A percentile compares a stretch with the other conserved stretches of the same genome.
Evolutionary conservation across 345 rosid species (phyloP).

Genomic region (Lepidium africanum): DNA sequence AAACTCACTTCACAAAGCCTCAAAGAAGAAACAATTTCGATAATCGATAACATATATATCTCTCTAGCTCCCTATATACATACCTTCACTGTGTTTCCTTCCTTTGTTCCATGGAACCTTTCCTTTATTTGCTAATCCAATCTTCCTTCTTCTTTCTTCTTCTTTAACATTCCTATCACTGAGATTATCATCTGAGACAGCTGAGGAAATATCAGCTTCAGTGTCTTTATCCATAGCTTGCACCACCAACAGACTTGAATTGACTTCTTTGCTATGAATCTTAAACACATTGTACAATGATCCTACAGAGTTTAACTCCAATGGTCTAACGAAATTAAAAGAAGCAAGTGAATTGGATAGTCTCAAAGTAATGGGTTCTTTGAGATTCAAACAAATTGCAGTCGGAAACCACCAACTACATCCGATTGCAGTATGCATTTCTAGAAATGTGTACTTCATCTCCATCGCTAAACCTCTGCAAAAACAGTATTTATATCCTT

Average conservation of each 20-base stretch:
- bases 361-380: conserved; percentile 12
- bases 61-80: background rate
- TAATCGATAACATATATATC: background rate
- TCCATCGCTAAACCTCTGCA: conserved; percentile 7
- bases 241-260: conserved; percentile 10
- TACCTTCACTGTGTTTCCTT: conserved; percentile 62
- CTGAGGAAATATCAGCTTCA: background rate
- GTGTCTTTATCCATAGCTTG: conserved; percentile 12
- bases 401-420: conserved; percentile 22
- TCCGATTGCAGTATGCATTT: conserved; percentile 15
- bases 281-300: conserved; percentile 16
- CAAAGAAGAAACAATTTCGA: background rate
- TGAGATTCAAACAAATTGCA: conserved; percentile 13
- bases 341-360: conserved; percentile 8
- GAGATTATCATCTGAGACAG: conserved; percentile 1
- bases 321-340: conserved; percentile 20
- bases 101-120: conserved; percentile 88
- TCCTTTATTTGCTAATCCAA: conserved; percentile 70
- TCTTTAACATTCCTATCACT: conserved; percentile 24
- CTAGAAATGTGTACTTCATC: conserved; percentile 15
- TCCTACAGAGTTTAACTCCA: conserved; percentile 24
- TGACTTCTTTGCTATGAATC: conserved; percentile 1
- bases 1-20: conserved; percentile 5
- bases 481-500: background rate
- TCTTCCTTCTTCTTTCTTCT: conserved; percentile 51